Base-by-base conservation (phyloP, 345 rosid species). In the Carallia pectinifolia region DNA sequence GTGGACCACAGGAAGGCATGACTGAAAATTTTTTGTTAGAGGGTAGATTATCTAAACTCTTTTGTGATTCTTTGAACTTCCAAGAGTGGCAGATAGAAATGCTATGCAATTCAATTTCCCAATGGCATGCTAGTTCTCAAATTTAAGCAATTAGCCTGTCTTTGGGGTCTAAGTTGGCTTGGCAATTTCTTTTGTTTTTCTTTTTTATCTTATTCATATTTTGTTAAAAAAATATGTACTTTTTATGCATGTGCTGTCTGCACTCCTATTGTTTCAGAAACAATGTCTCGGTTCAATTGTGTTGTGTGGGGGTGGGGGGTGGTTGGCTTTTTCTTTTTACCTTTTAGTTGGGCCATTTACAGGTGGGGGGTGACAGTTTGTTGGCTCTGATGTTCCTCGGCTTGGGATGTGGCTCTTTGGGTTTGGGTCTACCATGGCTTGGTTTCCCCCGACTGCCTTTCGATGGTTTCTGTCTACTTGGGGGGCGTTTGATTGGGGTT, bases 1-100 rank as follows among this genome's bases (percentile, higher is more conserved):
- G 97, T 60, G 99, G 99, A 72, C 81, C 95, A 16, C 92, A 90
- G 80, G 96, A 95, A 87, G 97, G 97, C 91, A 85, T 44, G 9
- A 31, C 4, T 54, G 7, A 55, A 15, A 8, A 4, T 61, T 23
- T 72, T 19, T 23, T 9, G 27, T 58, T 9, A 53, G 65, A 10
- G 53, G 23, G 7, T 62, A 6, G 13, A 56, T 52, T 63, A n/a
- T 33, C n/a, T 38, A 23, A 37, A 31, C 62, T 56, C 36, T 67
- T 38, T 7, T 18, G 5, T 29, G 27, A 53, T 44, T 67, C 7
- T 38, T 66, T 53, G 19, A 36, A 23, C 12, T 54, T 53, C 6
- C 30, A 47, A 2, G 23, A 38, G 37, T 56, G 39, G 30, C 17
- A 67, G 6, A 23, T 37, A 34, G n/a, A 33, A 38, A 15, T 48